Evolutionary conservation across 148 eudicot species (phyloP), one percentile per base, ranked within the genome.

Genomic region (Hydrangea macrophylla): DNA sequence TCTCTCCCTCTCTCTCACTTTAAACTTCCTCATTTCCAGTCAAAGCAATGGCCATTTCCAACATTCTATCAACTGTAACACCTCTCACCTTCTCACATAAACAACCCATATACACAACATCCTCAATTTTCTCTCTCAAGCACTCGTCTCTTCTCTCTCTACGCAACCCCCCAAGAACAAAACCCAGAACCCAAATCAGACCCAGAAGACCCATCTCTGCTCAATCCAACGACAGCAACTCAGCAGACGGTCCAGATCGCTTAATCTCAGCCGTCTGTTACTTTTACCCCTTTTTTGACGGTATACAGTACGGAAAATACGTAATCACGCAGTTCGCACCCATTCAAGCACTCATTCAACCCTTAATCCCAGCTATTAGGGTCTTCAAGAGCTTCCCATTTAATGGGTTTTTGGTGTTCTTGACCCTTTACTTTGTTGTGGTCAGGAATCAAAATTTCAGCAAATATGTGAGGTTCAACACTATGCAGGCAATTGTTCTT

Each of bases 271-370:
- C 98, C 80, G 45, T 93, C 48, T 68, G 80, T 48, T 93, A 93
- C 73, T 93, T 90, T 73, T 93, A 86, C 85, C 98, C 98, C 5
- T 86, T 93, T 75, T 90, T 93, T 58, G 98, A 93, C 61, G 98
- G 98, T 2, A 58, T 93, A 15, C 98, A 93, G 24, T 90, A 88
- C 71, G 98, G 98, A 0, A 90, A 88, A 64, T 88, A 84, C 65
- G 82, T 90, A 1, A 64, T 93, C 69, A 80, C 84, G 40, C 96
- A 88, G 60, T 88, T 86, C 57, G 3, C 90, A 27, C 96, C 96
- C 6, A 53, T 93, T 5, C 90, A 86, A 62, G n/a, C 90, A 71
- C 72, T 88, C 23, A 55, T 93, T 2, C 92, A 86, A 23, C 98
- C 98, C 7, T 51, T 93, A 15, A 1, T 92, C 26, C 98, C 98